Conservation (phyloP, 306 rosid genomes). For the Albizia julibrissin region DNA sequence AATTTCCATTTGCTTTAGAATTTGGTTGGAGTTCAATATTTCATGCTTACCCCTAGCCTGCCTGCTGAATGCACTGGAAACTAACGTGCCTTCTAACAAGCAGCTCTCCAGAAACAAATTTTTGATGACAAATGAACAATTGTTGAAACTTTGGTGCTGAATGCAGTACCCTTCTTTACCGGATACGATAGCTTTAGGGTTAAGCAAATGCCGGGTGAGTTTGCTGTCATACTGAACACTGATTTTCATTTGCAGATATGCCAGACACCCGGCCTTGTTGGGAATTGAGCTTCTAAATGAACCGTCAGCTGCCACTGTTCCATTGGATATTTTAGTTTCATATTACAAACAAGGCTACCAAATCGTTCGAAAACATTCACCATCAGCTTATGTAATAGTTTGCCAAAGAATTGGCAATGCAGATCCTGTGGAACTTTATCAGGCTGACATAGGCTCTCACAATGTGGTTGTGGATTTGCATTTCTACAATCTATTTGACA, state of each 20-base stretch:
- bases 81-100: background rate
- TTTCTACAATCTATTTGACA: conserved; percentile 77
- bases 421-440: conserved; percentile 84
- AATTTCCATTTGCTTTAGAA: background rate
- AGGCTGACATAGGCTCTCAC: conserved; percentile 59
- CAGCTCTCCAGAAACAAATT: background rate
- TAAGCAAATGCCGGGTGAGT: conserved; percentile 6
- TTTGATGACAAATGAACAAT: background rate
- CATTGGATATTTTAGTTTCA: conserved; percentile 61
- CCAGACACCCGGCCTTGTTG: conserved; percentile 65
- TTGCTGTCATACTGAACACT: conserved; percentile 8
- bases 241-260: conserved; percentile 64
- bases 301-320: conserved; percentile 74
- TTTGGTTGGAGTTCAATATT: background rate
- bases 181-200: conserved; percentile 8
- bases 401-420: conserved; percentile 91
- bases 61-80: conserved; percentile 8
- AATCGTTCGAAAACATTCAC: conserved; percentile 72
- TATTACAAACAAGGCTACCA: conserved; percentile 83
- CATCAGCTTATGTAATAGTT: conserved; percentile 74
- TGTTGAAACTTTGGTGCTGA: background rate
- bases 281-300: conserved; percentile 93
- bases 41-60: background rate
- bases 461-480: conserved; percentile 66
- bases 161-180: background rate